phyloP scores from a whole-genome alignment of 2,329 filamentous ascomycete genomes.

The Phoma sp. region DNA sequence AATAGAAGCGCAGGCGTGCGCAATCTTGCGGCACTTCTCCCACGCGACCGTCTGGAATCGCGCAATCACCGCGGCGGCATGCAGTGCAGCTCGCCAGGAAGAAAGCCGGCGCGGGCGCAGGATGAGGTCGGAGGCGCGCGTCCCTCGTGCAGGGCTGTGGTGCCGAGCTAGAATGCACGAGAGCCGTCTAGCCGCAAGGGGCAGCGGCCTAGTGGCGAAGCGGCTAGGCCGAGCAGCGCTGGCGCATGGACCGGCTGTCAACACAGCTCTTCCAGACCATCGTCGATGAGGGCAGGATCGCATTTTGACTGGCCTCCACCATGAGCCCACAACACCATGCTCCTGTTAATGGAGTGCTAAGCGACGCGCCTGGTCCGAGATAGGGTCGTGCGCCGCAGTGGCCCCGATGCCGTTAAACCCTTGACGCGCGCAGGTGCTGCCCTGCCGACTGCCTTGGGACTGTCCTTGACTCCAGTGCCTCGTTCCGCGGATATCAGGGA shows the following conservation, averaged over 20 bases:
- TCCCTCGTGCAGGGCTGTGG: neutral
- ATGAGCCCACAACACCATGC: constrained; percentile 9
- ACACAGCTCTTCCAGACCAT: constrained; percentile 6
- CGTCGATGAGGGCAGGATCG: constrained; percentile 14
- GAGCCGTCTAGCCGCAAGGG: neutral
- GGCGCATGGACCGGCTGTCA: constrained; percentile 4
- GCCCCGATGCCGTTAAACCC: constrained; percentile 2
- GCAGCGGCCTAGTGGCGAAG: neutral
- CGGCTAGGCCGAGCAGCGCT: neutral
- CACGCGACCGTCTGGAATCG: neutral
- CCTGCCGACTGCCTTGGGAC: too few species aligned
- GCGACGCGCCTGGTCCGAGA: constrained; percentile 5
- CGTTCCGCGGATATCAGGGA: constrained; percentile 14
- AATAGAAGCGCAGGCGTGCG: neutral
- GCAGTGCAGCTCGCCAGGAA: neutral
- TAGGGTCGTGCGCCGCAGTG: constrained; percentile 13
- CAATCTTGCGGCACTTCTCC: neutral
- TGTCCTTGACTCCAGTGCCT: neutral
- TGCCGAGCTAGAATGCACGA: neutral
- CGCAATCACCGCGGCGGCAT: constrained; percentile 2
- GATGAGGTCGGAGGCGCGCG: neutral
- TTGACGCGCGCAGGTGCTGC: neutral
- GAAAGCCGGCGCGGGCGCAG: neutral
- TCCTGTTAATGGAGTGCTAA: constrained; percentile 6
- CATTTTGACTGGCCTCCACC: constrained; percentile 12